Percentiles rank a stretch among this genome's conserved stretches.
These are phyloP conservation scores for Crassisporium funariophilum DNA, from an alignment of 768 basidiomycete genomes.

Conservation along the genomic window DNA sequence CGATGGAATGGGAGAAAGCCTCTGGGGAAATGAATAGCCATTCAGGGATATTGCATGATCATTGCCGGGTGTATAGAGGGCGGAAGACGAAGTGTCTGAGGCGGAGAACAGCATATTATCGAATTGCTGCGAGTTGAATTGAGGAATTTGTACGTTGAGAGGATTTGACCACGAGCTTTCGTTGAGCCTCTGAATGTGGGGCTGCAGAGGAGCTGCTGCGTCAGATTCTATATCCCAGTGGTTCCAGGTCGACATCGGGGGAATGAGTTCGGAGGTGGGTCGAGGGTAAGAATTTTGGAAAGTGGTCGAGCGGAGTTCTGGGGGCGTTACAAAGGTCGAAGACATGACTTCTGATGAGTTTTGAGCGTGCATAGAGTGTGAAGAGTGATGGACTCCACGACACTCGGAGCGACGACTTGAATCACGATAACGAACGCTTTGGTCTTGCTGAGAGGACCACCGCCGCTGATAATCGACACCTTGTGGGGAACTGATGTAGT, in stretches of 20 bases:
- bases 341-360: too few species aligned
- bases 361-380: too few species aligned
- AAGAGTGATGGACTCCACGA: constrained; percentile 10
- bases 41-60: constrained; percentile 25
- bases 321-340: too few species aligned
- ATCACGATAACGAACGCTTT: constrained; percentile 16
- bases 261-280: constrained; percentile 2
- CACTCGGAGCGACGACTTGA: constrained; percentile 17
- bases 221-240: constrained; percentile 20
- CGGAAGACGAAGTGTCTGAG: constrained; percentile 26
- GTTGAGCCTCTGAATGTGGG: constrained; percentile 15
- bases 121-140: constrained; percentile 28
- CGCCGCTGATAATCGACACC: constrained; percentile 7
- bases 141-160: constrained; percentile 28
- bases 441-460: constrained; percentile 14
- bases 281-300: constrained; percentile 12
- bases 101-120: constrained; percentile 28
- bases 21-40: constrained; percentile 30
- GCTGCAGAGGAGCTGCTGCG: constrained; percentile 13
- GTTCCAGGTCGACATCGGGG: constrained; percentile 14
- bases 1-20: constrained; percentile 35
- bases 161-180: constrained; percentile 21
- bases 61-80: constrained; percentile 22
- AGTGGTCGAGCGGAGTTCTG: constrained; percentile 11
- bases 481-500: constrained; percentile 2